A percentile compares a stretch with the other conserved stretches of the same genome.
Conservation (phyloP, 257 asterid genomes). For the Scutellaria minor region DNA sequence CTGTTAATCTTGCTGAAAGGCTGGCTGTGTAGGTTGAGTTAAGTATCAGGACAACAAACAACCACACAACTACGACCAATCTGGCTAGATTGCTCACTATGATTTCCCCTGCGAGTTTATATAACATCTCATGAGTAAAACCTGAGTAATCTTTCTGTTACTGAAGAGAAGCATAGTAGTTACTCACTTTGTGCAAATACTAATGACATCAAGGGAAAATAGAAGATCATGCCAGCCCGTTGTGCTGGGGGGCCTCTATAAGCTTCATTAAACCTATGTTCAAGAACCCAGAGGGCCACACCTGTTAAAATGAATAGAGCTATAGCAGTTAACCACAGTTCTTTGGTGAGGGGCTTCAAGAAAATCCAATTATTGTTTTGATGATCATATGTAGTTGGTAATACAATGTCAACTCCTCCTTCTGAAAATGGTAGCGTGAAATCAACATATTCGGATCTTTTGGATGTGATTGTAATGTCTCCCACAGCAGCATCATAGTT, state of each 20-base stretch:
- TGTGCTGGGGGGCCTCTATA: constrained; percentile 47
- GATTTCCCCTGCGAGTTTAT: constrained; percentile 40
- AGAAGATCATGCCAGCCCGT: constrained; percentile 48
- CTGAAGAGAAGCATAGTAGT: not conserved
- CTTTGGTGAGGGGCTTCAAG: constrained; percentile 43
- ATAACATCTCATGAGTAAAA: not conserved
- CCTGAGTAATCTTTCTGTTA: not conserved
- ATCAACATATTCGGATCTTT: constrained; percentile 47
- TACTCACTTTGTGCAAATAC: constrained; percentile 50
- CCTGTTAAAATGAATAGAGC: constrained; percentile 44
- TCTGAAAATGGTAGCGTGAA: constrained; percentile 49
- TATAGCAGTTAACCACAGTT: constrained; percentile 46
- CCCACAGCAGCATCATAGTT: constrained; percentile 50
- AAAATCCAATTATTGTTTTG: constrained; percentile 43
- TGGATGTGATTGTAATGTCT: constrained; percentile 47
- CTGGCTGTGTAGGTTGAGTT: constrained; percentile 48
- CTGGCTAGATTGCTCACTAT: constrained; percentile 45
- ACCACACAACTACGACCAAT: constrained; percentile 44
- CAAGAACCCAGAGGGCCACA: constrained; percentile 50
- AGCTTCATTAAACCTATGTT: constrained; percentile 46
- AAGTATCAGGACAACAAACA: constrained; percentile 49
- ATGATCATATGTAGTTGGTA: constrained; percentile 36
- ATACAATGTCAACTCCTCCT: constrained; percentile 45
- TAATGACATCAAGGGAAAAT: constrained; percentile 49
- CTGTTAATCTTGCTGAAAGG: constrained; percentile 48